These are phyloP conservation scores for Gonium pectorale DNA, from an alignment of 139 green algal genomes.

Conservation along the genomic window DNA sequence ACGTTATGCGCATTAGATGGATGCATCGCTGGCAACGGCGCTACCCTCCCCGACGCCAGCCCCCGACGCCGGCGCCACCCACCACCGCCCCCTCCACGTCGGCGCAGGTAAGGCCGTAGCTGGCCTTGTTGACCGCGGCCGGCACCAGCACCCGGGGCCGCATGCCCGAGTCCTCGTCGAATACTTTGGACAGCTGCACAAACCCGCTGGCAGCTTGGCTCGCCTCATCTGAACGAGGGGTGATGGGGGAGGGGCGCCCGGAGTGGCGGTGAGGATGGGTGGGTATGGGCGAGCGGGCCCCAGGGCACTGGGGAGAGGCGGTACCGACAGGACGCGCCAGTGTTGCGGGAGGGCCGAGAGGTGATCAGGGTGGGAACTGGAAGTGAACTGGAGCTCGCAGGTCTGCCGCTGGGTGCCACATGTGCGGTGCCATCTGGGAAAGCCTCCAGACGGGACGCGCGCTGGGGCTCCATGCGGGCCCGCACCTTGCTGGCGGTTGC, in stretches of 20 bases:
- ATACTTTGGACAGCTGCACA: conserved; percentile 39
- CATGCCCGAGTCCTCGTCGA: conserved; percentile 46
- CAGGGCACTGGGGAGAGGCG: too few species aligned
- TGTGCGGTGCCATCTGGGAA: background rate
- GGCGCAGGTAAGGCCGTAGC: conserved; percentile 11
- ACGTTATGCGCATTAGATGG: too few species aligned
- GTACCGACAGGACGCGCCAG: too few species aligned
- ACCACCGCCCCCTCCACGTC: conserved; percentile 47
- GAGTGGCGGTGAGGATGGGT: too few species aligned
- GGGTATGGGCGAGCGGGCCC: too few species aligned
- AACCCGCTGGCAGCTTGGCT: conserved; percentile 46
- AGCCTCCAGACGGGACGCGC: background rate
- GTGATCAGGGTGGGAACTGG: background rate
- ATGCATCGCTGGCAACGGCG: too few species aligned
- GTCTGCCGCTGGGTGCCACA: background rate
- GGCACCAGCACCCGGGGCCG: conserved; percentile 32
- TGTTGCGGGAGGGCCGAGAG: too few species aligned
- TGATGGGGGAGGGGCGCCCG: background rate
- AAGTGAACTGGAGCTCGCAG: background rate
- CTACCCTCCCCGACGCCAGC: too few species aligned
- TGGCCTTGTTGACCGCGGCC: conserved; percentile 18
- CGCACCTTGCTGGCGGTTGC: conserved; percentile 22
- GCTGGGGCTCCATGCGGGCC: background rate
- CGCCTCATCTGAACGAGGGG: background rate
- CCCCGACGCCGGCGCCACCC: background rate